Percentiles rank a stretch among this genome's conserved stretches.
phyloP scores from a whole-genome alignment of 2,329 filamentous ascomycete genomes.

The Monilinia laxa region DNA sequence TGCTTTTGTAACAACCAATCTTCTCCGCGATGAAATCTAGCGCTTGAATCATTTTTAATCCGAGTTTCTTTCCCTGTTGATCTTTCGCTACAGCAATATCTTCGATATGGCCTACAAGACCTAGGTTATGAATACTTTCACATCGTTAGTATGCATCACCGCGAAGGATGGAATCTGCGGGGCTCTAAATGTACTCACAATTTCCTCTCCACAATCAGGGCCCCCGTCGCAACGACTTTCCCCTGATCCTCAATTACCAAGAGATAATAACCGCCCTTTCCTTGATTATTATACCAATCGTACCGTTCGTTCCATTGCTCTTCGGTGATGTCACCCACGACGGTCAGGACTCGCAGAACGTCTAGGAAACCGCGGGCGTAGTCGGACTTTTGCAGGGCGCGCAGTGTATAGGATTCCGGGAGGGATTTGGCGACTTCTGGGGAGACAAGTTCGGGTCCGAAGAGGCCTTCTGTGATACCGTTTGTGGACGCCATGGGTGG shows the following conservation, averaged over 20 bases:
- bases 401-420: constrained; percentile 78
- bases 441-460: constrained; percentile 74
- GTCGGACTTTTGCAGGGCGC: constrained; percentile 75
- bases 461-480: constrained; percentile 59
- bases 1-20: constrained; percentile 95
- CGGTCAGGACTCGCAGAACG: constrained; percentile 86
- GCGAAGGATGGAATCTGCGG: background rate
- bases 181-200: constrained; percentile 59
- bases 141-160: constrained; percentile 26
- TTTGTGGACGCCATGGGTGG: constrained; percentile 22
- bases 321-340: constrained; percentile 81
- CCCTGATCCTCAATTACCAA: constrained; percentile 72
- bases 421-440: constrained; percentile 69
- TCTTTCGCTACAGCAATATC: constrained; percentile 94
- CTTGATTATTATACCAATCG: constrained; percentile 69
- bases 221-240: constrained; percentile 83
- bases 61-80: constrained; percentile 96
- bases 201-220: constrained; percentile 89
- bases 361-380: constrained; percentile 83
- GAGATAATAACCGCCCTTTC: constrained; percentile 75
- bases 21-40: constrained; percentile 84
- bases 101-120: constrained; percentile 90
- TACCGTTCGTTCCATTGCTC: constrained; percentile 76
- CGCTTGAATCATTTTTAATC: constrained; percentile 88
- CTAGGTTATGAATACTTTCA: constrained; percentile 72